Base-by-base conservation (phyloP, 2,329 filamentous ascomycete genomes). In the Cryphonectria nitschkei region DNA sequence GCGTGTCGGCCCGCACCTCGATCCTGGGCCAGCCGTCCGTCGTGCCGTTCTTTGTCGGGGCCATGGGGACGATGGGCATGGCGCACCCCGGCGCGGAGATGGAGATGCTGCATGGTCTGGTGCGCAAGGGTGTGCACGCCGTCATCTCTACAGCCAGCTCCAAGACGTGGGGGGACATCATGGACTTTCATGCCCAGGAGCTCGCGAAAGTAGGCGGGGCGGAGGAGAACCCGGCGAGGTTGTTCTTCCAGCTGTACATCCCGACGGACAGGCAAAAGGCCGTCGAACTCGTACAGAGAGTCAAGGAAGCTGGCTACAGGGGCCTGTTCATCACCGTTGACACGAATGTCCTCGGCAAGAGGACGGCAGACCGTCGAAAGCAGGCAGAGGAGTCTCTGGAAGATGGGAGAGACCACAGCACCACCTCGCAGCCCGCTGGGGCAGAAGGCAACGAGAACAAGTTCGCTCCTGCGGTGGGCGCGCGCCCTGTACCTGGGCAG, bases 1-100 rank as follows among this genome's bases (percentile, higher is more conserved):
- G 60, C 32, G 69, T 76, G 6, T 74, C 77, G 1, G 71, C 76
- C 29, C 73, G 69, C 19, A 71, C 74, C 16, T 69, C 72, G 13
- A 76, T 81, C 65, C 75, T 81, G 9, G 84, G 84, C 9, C 76
- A 84, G 74, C 84, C 84, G 74, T 83, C 85, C 70, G 81, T 80
- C 14, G 81, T 82, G 9, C 84, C 85, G 0, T 81, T 86, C 76
- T 86, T 86, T 76, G 86, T 86, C 74, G 80, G 81, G 1, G 84
- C 84, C 0, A 83, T 82, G 41, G 82, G 83, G 14, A 79, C 81
- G 29, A 84, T 80, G 46, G 82, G 79, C 32, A 83, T 83, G 60
- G 82, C 80, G 1, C 78, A 86, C 72, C 76, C 79, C 0, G 81
- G 82, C 1, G 69, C 67, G 22, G 85, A 87, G 76, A 73, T 82